Evolutionary conservation across 331 rosid genomes (phyloP).

Genomic region (Ulmus americana): DNA sequence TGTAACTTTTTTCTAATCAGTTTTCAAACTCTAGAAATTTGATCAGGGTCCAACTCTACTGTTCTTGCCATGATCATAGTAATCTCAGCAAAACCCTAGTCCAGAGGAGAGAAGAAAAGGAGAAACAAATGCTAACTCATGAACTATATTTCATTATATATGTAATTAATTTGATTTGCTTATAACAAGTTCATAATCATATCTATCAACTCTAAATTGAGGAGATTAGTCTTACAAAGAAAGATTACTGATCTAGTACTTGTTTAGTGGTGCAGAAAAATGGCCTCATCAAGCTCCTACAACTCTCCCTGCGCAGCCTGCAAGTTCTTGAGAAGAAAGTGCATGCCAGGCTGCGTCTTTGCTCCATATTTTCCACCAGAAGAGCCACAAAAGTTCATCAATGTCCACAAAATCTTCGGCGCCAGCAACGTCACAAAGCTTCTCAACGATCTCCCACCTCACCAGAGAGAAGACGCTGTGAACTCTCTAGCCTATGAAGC

Average conservation of each 20-base stretch:
- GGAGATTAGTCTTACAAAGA: too few relatives aligned
- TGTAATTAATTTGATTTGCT: too few relatives aligned
- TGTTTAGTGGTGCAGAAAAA: conserved; percentile 20
- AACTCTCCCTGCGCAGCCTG: conserved; percentile 92
- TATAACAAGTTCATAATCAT: too few relatives aligned
- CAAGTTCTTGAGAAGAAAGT: conserved; percentile 84
- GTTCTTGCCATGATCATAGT: not conserved
- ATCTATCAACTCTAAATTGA: too few relatives aligned
- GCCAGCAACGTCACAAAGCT: conserved; percentile 93
- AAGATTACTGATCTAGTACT: not conserved
- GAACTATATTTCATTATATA: too few relatives aligned
- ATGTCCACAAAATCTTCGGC: conserved; percentile 90
- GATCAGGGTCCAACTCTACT: not conserved
- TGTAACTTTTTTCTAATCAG: not conserved
- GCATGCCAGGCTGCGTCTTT: conserved; percentile 79
- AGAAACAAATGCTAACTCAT: not conserved
- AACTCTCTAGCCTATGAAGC: conserved; percentile 88
- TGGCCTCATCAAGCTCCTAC: conserved; percentile 80
- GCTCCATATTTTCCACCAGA: conserved; percentile 95
- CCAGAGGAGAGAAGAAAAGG: not conserved
- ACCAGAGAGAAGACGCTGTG: conserved; percentile 85
- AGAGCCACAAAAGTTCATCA: conserved; percentile 86
- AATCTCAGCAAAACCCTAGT: not conserved
- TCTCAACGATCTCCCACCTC: conserved; percentile 78
- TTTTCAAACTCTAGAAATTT: not conserved